These are phyloP conservation scores for Nitzschia sp. DNA, from an alignment of 108 stramenopile genomes.

Conservation along the genomic window DNA sequence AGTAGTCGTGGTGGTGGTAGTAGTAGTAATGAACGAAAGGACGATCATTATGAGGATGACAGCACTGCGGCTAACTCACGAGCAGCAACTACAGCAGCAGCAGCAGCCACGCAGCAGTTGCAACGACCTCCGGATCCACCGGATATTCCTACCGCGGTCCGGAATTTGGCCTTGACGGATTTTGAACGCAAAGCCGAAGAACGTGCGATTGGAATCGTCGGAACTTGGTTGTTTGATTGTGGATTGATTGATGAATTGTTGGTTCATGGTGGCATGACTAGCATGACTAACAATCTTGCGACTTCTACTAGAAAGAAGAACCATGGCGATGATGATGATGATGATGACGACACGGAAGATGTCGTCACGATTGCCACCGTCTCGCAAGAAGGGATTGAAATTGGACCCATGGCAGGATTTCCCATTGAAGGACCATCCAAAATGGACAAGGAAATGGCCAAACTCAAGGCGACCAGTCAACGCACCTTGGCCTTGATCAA, in stretches of 20 bases:
- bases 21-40: neutral
- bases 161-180: conserved; percentile 61
- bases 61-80: conserved; percentile 11
- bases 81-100: conserved; percentile 1
- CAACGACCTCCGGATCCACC: conserved; percentile 78
- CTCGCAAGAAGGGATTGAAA: conserved; percentile 64
- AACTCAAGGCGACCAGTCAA: conserved; percentile 59
- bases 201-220: conserved; percentile 75
- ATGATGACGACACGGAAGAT: neutral
- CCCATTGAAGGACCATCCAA: conserved; percentile 72
- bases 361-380: conserved; percentile 25
- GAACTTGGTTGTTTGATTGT: conserved; percentile 87
- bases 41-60: neutral
- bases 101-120: conserved; percentile 17
- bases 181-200: conserved; percentile 87
- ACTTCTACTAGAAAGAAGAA: neutral
- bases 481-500: conserved; percentile 80
- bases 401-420: conserved; percentile 61
- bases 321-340: neutral
- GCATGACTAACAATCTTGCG: conserved; percentile 4
- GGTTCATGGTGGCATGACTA: conserved; percentile 63
- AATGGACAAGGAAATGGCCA: conserved; percentile 88
- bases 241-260: conserved; percentile 86
- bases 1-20: neutral
- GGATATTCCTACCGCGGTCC: conserved; percentile 78